These are phyloP conservation scores for Stellera chamaejasme DNA, from an alignment of 345 rosid genomes.

Conservation along the genomic window DNA sequence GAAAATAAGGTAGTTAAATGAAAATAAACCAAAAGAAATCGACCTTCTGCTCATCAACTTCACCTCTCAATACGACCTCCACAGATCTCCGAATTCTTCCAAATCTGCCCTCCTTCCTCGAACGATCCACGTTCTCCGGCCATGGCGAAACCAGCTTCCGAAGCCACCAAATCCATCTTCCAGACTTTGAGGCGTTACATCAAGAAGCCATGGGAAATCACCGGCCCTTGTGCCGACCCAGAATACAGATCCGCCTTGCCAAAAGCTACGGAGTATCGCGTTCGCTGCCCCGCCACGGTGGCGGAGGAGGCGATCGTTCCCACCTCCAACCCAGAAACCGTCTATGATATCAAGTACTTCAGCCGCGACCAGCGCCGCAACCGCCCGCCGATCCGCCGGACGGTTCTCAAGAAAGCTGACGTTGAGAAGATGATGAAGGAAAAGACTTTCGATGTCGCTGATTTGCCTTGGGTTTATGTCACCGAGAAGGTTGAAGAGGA, in stretches of 20 bases:
- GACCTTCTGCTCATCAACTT: no score
- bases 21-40: no score
- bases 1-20: no score
- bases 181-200: conserved; percentile 61
- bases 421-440: conserved; percentile 74
- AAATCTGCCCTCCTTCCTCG: background rate
- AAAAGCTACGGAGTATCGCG: conserved; percentile 59
- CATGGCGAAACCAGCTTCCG: conserved; percentile 59
- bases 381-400: conserved; percentile 69
- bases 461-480: conserved; percentile 76
- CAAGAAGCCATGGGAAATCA: conserved; percentile 94
- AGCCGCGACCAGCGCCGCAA: conserved; percentile 79
- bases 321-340: conserved; percentile 70
- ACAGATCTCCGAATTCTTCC: background rate
- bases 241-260: conserved; percentile 61
- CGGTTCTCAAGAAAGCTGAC: conserved; percentile 64
- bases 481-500: conserved; percentile 66
- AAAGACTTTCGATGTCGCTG: conserved; percentile 50
- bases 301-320: conserved; percentile 55
- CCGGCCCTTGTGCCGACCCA: conserved; percentile 87
- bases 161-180: conserved; percentile 39
- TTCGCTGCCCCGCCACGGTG: conserved; percentile 65
- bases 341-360: conserved; percentile 78
- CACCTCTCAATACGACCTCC: no score
- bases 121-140: background rate